Base-by-base conservation (phyloP, 2,329 filamentous ascomycete species). In the Penicillium hordei region DNA sequence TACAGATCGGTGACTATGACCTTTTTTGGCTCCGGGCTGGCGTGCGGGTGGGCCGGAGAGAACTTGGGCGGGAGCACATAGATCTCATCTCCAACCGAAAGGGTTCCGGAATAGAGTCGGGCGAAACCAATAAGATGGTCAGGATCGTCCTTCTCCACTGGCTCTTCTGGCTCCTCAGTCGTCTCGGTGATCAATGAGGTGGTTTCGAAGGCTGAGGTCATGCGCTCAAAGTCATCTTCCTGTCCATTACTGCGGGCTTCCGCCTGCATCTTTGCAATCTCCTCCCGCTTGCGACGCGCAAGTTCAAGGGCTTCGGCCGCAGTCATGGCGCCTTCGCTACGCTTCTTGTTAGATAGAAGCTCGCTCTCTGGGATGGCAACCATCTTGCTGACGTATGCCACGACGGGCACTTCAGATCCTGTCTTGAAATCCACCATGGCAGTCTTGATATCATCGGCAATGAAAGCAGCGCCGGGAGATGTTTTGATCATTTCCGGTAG, bases 371-470 rank as follows among this genome's bases (percentile, higher is more conserved):
- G 93, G 13, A 99, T 83, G 0, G 94, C 94, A 1, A 97, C 90
- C 92, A 99, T 97, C 74, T 99, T 99, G 77, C 93, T 97, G 60
- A 99, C 90, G 65, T 96, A 99, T 9, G 91, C 93, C 1, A 99
- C 91, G 0, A 96, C 86, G 0, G 93, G 93, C 57, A 89, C 89
- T 0, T 86, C 82, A 39, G 84, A 81, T 0, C 81, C 82, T 4
- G 85, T 85, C 68, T 89, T 90, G 71, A 96, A 97, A 0, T 86
- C 82, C 2, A 89, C 77, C 87, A 97, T 93, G 5, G 93, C 91
- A n/a, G 89, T 81, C 65, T 86, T 88, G 53, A 97, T 78, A 7
- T 81, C 78, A 1, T 83, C 77, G 52, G 90, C 86, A 45, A 97
- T 86, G 65, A 86, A 81, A 3, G 86, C 83, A 3, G 87, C 82